phyloP scores from a whole-genome alignment of 257 asterid genomes.

The Solanum virginianum region DNA sequence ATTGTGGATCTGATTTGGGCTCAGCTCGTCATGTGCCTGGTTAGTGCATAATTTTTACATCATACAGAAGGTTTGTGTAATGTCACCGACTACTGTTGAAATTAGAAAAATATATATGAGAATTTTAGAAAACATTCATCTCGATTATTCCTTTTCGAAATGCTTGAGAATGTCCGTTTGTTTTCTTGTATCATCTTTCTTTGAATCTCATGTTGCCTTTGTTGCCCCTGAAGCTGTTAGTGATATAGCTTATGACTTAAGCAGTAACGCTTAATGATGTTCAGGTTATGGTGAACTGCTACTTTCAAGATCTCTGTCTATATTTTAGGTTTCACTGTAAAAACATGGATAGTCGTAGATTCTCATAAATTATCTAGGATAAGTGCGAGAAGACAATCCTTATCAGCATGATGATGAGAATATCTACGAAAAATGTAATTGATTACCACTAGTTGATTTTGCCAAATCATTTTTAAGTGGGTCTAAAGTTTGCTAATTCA shows the following conservation, averaged over 20 bases:
- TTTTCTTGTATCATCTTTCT: neutral
- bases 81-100: neutral
- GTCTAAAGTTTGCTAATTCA: neutral
- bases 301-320: neutral
- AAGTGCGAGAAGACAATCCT: neutral
- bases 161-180: neutral
- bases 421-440: neutral
- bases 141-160: neutral
- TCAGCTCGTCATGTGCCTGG: conserved; percentile 94
- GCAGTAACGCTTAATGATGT: neutral
- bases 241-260: neutral
- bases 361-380: neutral
- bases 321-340: neutral
- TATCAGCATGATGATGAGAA: neutral
- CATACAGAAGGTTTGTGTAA: neutral
- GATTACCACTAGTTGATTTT: neutral
- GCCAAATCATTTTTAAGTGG: neutral
- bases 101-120: neutral
- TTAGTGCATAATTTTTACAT: conserved; percentile 22
- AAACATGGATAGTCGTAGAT: neutral
- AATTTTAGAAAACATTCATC: neutral
- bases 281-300: neutral
- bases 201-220: neutral
- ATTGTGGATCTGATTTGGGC: conserved; percentile 86
- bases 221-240: neutral